phyloP scores from a whole-genome alignment of 352 stramenopile genomes.

The Globisporangium barbulae region DNA sequence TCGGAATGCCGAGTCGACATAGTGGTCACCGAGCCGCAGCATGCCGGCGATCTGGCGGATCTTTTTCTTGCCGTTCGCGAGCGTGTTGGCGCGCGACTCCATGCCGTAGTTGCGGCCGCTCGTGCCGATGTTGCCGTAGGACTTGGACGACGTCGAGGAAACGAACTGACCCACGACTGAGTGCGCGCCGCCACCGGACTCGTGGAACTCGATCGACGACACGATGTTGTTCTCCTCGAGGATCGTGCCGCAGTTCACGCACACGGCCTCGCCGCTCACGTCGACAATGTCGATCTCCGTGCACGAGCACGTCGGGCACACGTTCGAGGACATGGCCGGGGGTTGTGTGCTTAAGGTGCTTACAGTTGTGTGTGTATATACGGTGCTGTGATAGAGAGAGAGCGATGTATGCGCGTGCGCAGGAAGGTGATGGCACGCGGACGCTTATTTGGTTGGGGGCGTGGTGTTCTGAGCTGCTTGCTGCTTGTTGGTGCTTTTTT shows the following conservation, averaged over 20 bases:
- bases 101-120: slow-evolving; percentile 91
- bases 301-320: slow-evolving; percentile 95
- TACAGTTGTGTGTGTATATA: neutral
- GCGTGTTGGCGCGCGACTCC: slow-evolving; percentile 94
- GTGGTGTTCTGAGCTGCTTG: slow-evolving; percentile 12
- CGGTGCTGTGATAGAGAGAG: neutral
- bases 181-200: slow-evolving; percentile 87
- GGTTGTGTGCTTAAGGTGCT: neutral
- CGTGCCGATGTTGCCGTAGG: slow-evolving; percentile 86
- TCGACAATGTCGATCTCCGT: slow-evolving; percentile 95
- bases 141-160: slow-evolving; percentile 86
- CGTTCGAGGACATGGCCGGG: slow-evolving; percentile 28
- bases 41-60: slow-evolving; percentile 93
- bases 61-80: slow-evolving; percentile 93
- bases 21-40: slow-evolving; percentile 92
- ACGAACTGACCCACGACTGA: slow-evolving; percentile 97
- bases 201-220: slow-evolving; percentile 96
- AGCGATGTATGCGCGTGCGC: slow-evolving; percentile 5
- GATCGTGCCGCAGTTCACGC: slow-evolving; percentile 90
- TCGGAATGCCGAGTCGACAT: slow-evolving; percentile 95
- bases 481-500: slow-evolving; percentile 1
- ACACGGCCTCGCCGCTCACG: slow-evolving; percentile 85
- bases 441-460: neutral
- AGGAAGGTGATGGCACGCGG: slow-evolving; percentile 1
- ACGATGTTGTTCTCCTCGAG: slow-evolving; percentile 98